These are phyloP conservation scores for Cladosporium sp. DNA, from an alignment of 2,329 filamentous ascomycete species.

Conservation along the genomic window DNA sequence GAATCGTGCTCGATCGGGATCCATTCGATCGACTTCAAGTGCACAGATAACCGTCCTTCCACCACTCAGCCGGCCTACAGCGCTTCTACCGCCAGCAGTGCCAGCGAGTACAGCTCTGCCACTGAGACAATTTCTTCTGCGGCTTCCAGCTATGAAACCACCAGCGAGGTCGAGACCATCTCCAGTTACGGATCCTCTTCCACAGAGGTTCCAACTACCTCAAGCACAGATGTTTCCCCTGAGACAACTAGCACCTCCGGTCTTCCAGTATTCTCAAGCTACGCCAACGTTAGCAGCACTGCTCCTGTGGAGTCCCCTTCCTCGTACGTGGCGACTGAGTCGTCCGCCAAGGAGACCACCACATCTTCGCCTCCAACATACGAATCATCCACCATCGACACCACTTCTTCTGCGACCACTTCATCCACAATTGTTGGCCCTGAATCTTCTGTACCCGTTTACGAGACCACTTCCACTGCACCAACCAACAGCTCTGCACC, in stretches of 20 bases:
- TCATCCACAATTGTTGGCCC: constrained; percentile 6
- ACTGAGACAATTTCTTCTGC: constrained; percentile 11
- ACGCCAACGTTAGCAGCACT: constrained; percentile 11
- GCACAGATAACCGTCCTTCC: constrained; percentile 36
- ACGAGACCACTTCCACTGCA: background rate
- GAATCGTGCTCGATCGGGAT: constrained; percentile 66
- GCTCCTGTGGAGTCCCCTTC: background rate
- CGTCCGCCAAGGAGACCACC: background rate
- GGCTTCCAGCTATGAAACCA: constrained; percentile 8
- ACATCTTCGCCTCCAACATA: background rate
- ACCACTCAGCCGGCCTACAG: constrained; percentile 24
- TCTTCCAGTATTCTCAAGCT: constrained; percentile 3
- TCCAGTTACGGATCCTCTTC: constrained; percentile 3
- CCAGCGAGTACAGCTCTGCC: constrained; percentile 8
- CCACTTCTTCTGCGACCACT: background rate
- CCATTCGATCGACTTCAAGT: constrained; percentile 73
- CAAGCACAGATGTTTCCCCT: background rate
- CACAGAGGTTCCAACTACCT: constrained; percentile 12
- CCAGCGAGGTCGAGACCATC: constrained; percentile 7
- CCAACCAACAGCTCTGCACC: constrained; percentile 8
- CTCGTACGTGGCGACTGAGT: background rate
- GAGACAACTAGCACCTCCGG: constrained; percentile 1
- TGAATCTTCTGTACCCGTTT: background rate
- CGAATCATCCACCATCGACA: background rate
- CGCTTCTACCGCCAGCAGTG: constrained; percentile 14